Evolutionary conservation across 2,329 filamentous ascomycete species (phyloP), one percentile per base, ranked within the genome.

Genomic region (Zymoseptoria crescenta): DNA sequence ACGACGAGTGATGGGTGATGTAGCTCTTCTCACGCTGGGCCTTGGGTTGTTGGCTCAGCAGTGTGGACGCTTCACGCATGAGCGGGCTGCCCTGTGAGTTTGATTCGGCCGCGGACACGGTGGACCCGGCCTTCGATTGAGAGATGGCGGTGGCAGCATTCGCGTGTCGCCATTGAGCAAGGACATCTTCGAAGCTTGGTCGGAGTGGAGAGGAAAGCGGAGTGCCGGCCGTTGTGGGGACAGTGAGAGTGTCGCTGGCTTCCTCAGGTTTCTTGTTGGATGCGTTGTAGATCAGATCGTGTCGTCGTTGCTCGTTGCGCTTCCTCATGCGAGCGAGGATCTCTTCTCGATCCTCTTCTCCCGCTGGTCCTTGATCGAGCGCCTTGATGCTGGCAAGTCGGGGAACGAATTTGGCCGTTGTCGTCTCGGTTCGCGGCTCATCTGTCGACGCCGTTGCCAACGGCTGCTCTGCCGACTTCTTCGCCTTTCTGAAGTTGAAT

Each of bases 1-100:
- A 63, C 3, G 65, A 69, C 20, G 59, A 56, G 35, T 64, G 53
- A 53, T 53, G 55, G 6, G 55, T 56, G 20, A 41, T 49, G 30
- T 61, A 56, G 35, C 59, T 45, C 35, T 45, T 45, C 7, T 16
- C 35, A 1, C 35, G 35, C 13, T 13, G n/a, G 6, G 35, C 35
- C 16, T 45, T 45, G 35, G 35, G 35, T n/a, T n/a, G 35, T 45
- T 16, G 35, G 35, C 24, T 24, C 24, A 24, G 2, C 24, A 24
- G 24, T 24, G 24, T 24, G 24, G 24, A 24, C 24, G n/a, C 35
- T n/a, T 45, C 35, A 45, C 13, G 35, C 35, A 45, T 45, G 35
- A 45, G 35, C 35, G n/a, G 35, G n/a, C 7, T 16, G 3, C n/a
- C 13, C 16, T 24, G 24, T 24, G 24, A 24, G 24, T 4, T 24